phyloP scores from a whole-genome alignment of 1,284 basidiomycete species.

The Tremellales sp. region DNA sequence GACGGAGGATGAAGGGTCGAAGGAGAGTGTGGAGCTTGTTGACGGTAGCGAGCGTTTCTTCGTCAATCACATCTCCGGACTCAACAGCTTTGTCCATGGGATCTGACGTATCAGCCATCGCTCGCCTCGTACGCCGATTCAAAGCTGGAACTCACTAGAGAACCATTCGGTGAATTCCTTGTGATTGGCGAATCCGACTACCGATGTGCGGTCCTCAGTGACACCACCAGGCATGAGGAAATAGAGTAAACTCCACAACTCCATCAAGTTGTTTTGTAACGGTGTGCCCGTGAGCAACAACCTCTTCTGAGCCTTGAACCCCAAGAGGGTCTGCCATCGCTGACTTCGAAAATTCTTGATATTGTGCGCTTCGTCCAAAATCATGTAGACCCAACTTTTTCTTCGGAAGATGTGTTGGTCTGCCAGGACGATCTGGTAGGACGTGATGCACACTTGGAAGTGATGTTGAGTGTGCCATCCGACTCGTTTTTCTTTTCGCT shows the following conservation, averaged over 20 bases:
- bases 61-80: slow-evolving; percentile 70
- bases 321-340: slow-evolving; percentile 90
- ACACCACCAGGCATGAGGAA: slow-evolving; percentile 83
- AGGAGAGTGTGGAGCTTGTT: slow-evolving; percentile 87
- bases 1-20: slow-evolving; percentile 87
- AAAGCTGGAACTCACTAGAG: slow-evolving; percentile 63
- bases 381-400: slow-evolving; percentile 94
- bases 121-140: background rate
- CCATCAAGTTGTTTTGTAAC: slow-evolving; percentile 91
- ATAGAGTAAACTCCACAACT: slow-evolving; percentile 90
- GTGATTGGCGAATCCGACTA: slow-evolving; percentile 83
- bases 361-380: slow-evolving; percentile 95
- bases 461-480: slow-evolving; percentile 91
- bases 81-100: slow-evolving; percentile 93
- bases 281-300: slow-evolving; percentile 89
- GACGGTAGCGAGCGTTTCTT: slow-evolving; percentile 82
- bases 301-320: slow-evolving; percentile 85
- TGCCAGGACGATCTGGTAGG: slow-evolving; percentile 85
- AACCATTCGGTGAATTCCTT: slow-evolving; percentile 98
- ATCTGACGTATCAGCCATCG: slow-evolving; percentile 53
- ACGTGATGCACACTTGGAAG: slow-evolving; percentile 95
- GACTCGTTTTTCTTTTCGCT: slow-evolving; percentile 85
- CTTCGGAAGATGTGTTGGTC: slow-evolving; percentile 94
- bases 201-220: slow-evolving; percentile 48
- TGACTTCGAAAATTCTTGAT: slow-evolving; percentile 98